Percentiles rank a stretch among this genome's conserved stretches.
Evolutionary conservation across 1,139 yeast genomes (phyloP).

Genomic region (Protomyces arabidopsidicola): DNA sequence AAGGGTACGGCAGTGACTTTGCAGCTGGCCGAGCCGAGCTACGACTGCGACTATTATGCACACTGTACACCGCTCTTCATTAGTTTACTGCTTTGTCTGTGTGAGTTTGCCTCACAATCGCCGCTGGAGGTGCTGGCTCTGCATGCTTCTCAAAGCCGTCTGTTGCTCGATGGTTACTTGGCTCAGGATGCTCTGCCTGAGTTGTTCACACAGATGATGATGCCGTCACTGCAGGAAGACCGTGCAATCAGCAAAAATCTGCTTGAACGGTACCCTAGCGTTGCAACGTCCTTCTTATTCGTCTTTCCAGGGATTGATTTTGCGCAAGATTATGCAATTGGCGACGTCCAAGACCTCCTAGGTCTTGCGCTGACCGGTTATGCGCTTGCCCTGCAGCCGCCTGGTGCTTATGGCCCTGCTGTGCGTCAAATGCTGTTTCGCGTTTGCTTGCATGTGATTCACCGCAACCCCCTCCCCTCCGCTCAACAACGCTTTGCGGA

Average conservation of each 20-base stretch:
- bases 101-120: neutral
- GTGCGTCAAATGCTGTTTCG: neutral
- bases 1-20: neutral
- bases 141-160: neutral
- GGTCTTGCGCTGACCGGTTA: neutral
- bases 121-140: neutral
- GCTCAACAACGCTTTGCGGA: neutral
- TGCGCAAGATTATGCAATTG: neutral
- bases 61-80: neutral
- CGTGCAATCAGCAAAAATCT: neutral
- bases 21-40: neutral
- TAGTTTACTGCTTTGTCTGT: neutral
- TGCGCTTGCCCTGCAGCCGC: neutral
- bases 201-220: neutral
- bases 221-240: neutral
- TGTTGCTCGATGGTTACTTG: neutral
- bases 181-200: neutral
- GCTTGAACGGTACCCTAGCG: neutral
- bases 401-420: neutral
- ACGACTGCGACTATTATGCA: neutral
- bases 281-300: neutral
- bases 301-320: neutral
- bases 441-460: neutral
- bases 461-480: neutral
- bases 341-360: neutral